Percentiles rank a stretch among this genome's conserved stretches.
phyloP scores from a whole-genome alignment of 345 rosid genomes.

The Psidium friedrichsthalianum region DNA sequence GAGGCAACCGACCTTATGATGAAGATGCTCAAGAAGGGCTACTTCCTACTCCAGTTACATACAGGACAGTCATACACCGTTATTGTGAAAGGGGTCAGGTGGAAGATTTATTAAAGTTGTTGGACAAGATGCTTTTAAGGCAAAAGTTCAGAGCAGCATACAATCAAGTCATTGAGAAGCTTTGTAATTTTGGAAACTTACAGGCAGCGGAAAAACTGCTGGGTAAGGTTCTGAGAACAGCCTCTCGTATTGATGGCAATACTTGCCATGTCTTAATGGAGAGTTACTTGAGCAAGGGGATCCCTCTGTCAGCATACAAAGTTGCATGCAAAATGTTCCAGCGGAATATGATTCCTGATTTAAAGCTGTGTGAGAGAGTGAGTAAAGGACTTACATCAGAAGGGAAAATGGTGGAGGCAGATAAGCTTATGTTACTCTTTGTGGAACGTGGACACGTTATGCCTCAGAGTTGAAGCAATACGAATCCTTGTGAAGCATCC shows the following conservation, averaged over 20 bases:
- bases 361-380: slow-evolving; percentile 60
- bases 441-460: slow-evolving; percentile 46
- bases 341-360: slow-evolving; percentile 61
- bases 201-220: slow-evolving; percentile 71
- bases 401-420: slow-evolving; percentile 64
- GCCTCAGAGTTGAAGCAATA: slow-evolving; percentile 4
- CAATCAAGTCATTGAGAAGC: slow-evolving; percentile 91
- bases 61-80: slow-evolving; percentile 68
- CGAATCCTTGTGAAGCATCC: background rate
- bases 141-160: slow-evolving; percentile 51
- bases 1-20: slow-evolving; percentile 55
- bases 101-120: slow-evolving; percentile 57
- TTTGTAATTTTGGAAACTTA: slow-evolving; percentile 60
- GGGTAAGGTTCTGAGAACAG: slow-evolving; percentile 61
- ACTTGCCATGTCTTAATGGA: slow-evolving; percentile 72
- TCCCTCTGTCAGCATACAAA: slow-evolving; percentile 56
- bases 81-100: slow-evolving; percentile 64
- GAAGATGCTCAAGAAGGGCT: slow-evolving; percentile 79
- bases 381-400: slow-evolving; percentile 45
- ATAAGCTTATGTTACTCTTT: slow-evolving; percentile 49
- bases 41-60: slow-evolving; percentile 80
- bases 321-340: slow-evolving; percentile 76
- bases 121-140: slow-evolving; percentile 68
- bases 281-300: slow-evolving; percentile 49
- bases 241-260: slow-evolving; percentile 54